These are phyloP conservation scores for Penicillium paxilli DNA, from an alignment of 495 filamentous ascomycete genomes.

Conservation along the genomic window DNA sequence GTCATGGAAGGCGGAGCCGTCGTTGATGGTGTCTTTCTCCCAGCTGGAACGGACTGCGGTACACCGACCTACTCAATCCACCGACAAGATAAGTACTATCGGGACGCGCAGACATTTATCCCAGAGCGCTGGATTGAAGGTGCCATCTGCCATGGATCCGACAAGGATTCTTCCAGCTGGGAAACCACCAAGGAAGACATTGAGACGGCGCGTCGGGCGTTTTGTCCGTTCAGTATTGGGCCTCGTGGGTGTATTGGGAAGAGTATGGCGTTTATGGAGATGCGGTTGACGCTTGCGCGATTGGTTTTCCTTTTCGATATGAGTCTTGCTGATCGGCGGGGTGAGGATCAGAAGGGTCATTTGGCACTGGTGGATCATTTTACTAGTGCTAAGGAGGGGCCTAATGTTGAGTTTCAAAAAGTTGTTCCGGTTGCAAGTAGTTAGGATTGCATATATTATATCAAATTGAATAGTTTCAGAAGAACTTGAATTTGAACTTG, in stretches of 20 bases:
- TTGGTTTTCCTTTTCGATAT: constrained; percentile 50
- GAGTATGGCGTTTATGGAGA: constrained; percentile 56
- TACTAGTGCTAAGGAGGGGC: constrained; percentile 45
- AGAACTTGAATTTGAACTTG: no score
- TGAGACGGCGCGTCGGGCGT: constrained; percentile 44
- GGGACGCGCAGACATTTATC: constrained; percentile 45
- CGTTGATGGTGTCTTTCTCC: constrained; percentile 54
- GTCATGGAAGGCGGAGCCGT: constrained; percentile 54
- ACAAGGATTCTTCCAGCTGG: constrained; percentile 26
- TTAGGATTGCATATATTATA: neutral
- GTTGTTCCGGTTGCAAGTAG: neutral
- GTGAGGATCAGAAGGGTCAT: constrained; percentile 42
- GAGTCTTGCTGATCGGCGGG: constrained; percentile 37
- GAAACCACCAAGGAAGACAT: constrained; percentile 36
- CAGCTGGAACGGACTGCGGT: constrained; percentile 52
- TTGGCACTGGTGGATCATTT: constrained; percentile 50
- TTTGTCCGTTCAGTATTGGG: constrained; percentile 59
- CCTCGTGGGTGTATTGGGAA: constrained; percentile 59
- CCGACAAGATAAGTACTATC: constrained; percentile 55
- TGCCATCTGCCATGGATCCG: constrained; percentile 24
- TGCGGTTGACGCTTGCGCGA: constrained; percentile 50
- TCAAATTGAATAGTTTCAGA: no score
- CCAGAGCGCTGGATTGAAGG: constrained; percentile 58
- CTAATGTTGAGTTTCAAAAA: constrained; percentile 41
- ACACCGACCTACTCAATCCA: constrained; percentile 57